A percentile compares a stretch with the other conserved stretches of the same genome.
phyloP scores from a whole-genome alignment of 192 early-diverging fungal species.

The Lobosporangium transversale region DNA sequence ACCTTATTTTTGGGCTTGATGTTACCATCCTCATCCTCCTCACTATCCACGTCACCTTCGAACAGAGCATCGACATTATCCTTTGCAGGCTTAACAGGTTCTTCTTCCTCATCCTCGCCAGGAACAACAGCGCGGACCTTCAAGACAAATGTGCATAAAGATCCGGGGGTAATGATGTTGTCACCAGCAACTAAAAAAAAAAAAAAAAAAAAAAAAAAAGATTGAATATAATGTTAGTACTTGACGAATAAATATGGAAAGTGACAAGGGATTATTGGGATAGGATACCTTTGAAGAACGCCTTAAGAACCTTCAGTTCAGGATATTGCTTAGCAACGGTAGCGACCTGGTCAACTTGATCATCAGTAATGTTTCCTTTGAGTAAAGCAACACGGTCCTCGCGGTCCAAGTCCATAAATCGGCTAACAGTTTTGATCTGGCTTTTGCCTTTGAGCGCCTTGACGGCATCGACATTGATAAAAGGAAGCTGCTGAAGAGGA shows the following conservation, averaged over 20 bases:
- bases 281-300: slow-evolving; percentile 80
- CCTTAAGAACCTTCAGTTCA: slow-evolving; percentile 76
- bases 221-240: neutral
- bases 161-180: slow-evolving; percentile 78
- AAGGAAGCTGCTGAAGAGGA: slow-evolving; percentile 88
- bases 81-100: slow-evolving; percentile 30
- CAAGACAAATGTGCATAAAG: slow-evolving; percentile 79
- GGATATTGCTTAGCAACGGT: slow-evolving; percentile 84
- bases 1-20: slow-evolving; percentile 50
- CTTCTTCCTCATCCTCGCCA: slow-evolving; percentile 43
- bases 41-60: slow-evolving; percentile 45
- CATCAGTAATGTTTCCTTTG: slow-evolving; percentile 59
- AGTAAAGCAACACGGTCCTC: slow-evolving; percentile 68
- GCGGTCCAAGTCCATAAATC: slow-evolving; percentile 74
- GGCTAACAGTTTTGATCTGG: slow-evolving; percentile 68
- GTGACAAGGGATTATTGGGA: neutral
- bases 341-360: slow-evolving; percentile 75
- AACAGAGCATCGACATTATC: slow-evolving; percentile 38
- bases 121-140: slow-evolving; percentile 56
- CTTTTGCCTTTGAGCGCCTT: slow-evolving; percentile 74
- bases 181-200: slow-evolving; percentile 69
- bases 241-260: no score
- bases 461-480: slow-evolving; percentile 73
- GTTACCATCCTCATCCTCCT: slow-evolving; percentile 60
- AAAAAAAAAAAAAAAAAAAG: neutral